Evolutionary conservation across 2,329 filamentous ascomycete species (phyloP), one percentile per base, ranked within the genome.

Genomic region (Apiospora koreana): DNA sequence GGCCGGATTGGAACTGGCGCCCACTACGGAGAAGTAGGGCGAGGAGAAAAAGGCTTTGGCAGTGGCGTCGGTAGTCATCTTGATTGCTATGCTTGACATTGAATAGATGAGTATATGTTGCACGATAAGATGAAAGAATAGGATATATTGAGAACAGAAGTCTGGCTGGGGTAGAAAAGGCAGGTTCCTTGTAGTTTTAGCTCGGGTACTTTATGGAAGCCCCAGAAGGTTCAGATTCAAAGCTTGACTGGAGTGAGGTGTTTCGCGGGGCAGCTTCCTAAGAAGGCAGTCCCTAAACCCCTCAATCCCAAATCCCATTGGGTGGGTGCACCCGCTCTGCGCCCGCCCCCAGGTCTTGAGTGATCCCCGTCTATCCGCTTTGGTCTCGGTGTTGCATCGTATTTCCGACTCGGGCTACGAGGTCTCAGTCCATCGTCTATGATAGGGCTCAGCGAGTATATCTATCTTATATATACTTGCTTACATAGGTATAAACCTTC

Each of bases 21-120:
- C 95, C 25, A 95, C 94, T 38, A 98, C 95, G 71, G 95, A 95
- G 80, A 95, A 97, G 74, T 88, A 86, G 35, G 92, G 89, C 9
- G 92, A 92, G 3, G 89, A 86, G 84, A 98, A 97, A 86, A 98
- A 98, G 16, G 87, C 86, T 73, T 89, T 90, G 64, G 94, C 91
- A 64, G 92, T 88, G 65, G 89, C 86, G 79, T 94, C 91, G 84
- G 93, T 93, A 28, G 87, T 81, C 87, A 89, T 90, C 48, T 78
- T 83, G 74, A 74, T n/a, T 0, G 31, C 54, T 62, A 28, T 62
- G 9, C 28, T 62, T n/a, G 54, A 62, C 54, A 58, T 46, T n/a
- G 31, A 38, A 38, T 3, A n/a, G 69, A 38, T 42, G 38, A 43
- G 45, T 23, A 46, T 21, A 46, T 46, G 42, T 58, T 71, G 67